Evolutionary conservation across 106 monocot species (phyloP).

Genomic region (Apostasia ramifera): DNA sequence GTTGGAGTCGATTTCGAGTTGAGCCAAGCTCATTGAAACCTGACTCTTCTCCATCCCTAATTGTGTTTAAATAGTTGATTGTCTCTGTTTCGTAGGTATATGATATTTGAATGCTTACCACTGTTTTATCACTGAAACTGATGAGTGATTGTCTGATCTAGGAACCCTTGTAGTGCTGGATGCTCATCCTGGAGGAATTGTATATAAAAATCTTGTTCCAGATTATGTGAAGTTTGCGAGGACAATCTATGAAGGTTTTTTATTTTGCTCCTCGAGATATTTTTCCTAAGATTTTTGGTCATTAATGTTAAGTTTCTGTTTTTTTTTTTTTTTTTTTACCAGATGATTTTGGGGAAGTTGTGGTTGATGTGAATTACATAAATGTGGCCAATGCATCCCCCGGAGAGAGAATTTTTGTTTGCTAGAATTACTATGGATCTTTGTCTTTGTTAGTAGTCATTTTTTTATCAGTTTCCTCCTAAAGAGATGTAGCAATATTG

Average conservation of each 20-base stretch:
- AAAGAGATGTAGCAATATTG: too few relatives aligned
- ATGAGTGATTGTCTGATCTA: slow-evolving; percentile 11
- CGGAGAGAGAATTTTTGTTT: slow-evolving; percentile 73
- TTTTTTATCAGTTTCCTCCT: too few relatives aligned
- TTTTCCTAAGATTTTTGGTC: neutral
- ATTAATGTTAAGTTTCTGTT: neutral
- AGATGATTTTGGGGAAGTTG: slow-evolving; percentile 82
- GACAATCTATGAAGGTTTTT: slow-evolving; percentile 92
- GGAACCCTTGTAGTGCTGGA: slow-evolving; percentile 81
- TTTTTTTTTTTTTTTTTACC: slow-evolving; percentile 10
- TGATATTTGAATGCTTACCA: neutral
- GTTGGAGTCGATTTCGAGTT: too few relatives aligned
- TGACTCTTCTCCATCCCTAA: too few relatives aligned
- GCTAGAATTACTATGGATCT: slow-evolving; percentile 27
- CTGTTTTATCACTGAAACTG: neutral
- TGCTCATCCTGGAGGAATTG: slow-evolving; percentile 79
- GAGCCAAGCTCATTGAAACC: too few relatives aligned
- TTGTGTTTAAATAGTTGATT: too few relatives aligned
- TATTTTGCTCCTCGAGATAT: neutral
- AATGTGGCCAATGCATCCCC: slow-evolving; percentile 29
- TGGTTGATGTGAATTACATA: slow-evolving; percentile 85
- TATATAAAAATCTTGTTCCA: slow-evolving; percentile 67
- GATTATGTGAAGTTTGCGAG: slow-evolving; percentile 77
- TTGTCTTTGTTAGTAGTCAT: too few relatives aligned
- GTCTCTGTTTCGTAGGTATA: too few relatives aligned